A percentile compares a stretch with the other conserved stretches of the same genome.
phyloP scores from a whole-genome alignment of 306 rosid genomes.

The Cercis canadensis region DNA sequence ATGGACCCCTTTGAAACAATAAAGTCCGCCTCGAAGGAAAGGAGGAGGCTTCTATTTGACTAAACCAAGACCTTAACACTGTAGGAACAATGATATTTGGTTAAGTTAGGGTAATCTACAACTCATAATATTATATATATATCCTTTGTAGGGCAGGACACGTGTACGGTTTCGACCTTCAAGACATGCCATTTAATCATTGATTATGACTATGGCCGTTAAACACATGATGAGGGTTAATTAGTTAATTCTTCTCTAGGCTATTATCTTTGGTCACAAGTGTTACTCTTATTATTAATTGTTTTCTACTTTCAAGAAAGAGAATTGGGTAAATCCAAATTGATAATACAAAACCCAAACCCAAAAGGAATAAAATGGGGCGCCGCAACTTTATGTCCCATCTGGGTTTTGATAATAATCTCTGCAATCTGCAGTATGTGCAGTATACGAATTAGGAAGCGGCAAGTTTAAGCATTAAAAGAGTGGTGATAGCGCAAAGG shows the following conservation, averaged over 20 bases:
- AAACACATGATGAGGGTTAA: conserved; percentile 35
- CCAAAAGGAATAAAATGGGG: conserved; percentile 45
- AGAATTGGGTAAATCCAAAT: conserved; percentile 39
- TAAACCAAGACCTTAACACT: conserved; percentile 47
- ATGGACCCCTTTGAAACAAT: conserved; percentile 49
- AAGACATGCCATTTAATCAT: conserved; percentile 18
- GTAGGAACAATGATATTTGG: conserved; percentile 1
- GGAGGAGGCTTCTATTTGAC: conserved; percentile 57
- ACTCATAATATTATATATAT: background rate
- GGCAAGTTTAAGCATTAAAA: conserved; percentile 52
- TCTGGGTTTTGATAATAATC: conserved; percentile 43
- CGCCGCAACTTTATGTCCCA: conserved; percentile 72
- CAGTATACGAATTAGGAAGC: too few relatives aligned
- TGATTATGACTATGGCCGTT: conserved; percentile 31
- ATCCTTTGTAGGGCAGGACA: conserved; percentile 21
- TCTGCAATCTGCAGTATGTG: conserved; percentile 35
- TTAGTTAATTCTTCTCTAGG: conserved; percentile 27
- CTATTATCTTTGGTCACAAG: conserved; percentile 14
- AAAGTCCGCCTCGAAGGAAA: conserved; percentile 53
- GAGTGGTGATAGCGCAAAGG: conserved; percentile 16
- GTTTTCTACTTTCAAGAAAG: conserved; percentile 44
- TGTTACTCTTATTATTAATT: conserved; percentile 24
- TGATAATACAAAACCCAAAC: conserved; percentile 38
- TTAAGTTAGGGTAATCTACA: conserved; percentile 17
- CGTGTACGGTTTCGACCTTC: conserved; percentile 28